Percentiles rank a stretch among this genome's conserved stretches.
phyloP scores from a whole-genome alignment of 2,329 filamentous ascomycete species.

The Fusarium guadeloupense region DNA sequence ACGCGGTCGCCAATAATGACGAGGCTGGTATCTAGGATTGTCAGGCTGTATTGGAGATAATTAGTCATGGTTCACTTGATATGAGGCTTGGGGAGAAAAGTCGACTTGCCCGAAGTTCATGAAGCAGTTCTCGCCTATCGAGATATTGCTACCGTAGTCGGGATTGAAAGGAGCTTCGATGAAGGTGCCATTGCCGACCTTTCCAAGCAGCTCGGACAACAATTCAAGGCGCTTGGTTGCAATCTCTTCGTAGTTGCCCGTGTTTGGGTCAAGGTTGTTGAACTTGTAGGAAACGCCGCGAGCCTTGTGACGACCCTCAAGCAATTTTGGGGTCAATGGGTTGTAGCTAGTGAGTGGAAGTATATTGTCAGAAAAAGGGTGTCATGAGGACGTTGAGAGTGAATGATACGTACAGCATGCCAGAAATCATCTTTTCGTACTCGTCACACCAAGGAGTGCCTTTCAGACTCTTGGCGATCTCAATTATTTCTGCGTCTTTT shows the following conservation, averaged over 20 bases:
- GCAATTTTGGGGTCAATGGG: constrained; percentile 18
- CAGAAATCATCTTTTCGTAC: constrained; percentile 43
- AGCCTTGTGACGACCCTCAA: constrained; percentile 37
- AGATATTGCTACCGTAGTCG: constrained; percentile 74
- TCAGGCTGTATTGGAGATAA: constrained; percentile 48
- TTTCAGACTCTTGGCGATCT: constrained; percentile 33
- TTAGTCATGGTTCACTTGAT: not conserved
- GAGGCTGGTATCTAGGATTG: constrained; percentile 77
- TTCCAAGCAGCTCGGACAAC: constrained; percentile 29
- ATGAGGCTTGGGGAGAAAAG: no score
- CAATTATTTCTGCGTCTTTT: constrained; percentile 32
- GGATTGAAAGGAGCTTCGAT: constrained; percentile 70
- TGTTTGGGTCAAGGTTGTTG: constrained; percentile 40
- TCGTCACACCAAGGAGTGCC: constrained; percentile 38
- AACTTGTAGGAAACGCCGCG: constrained; percentile 34
- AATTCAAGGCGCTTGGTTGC: constrained; percentile 10
- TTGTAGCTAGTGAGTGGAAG: constrained; percentile 30
- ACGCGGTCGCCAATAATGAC: constrained; percentile 76
- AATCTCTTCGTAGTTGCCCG: constrained; percentile 19
- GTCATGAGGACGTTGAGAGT: not conserved
- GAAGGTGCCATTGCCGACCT: constrained; percentile 52
- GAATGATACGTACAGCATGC: constrained; percentile 34
- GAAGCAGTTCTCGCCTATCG: constrained; percentile 70
- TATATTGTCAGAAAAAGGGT: not conserved
- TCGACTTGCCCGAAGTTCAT: constrained; percentile 57